Base-by-base conservation (phyloP, 768 basidiomycete genomes). In the Hebeloma cylindrosporum region DNA sequence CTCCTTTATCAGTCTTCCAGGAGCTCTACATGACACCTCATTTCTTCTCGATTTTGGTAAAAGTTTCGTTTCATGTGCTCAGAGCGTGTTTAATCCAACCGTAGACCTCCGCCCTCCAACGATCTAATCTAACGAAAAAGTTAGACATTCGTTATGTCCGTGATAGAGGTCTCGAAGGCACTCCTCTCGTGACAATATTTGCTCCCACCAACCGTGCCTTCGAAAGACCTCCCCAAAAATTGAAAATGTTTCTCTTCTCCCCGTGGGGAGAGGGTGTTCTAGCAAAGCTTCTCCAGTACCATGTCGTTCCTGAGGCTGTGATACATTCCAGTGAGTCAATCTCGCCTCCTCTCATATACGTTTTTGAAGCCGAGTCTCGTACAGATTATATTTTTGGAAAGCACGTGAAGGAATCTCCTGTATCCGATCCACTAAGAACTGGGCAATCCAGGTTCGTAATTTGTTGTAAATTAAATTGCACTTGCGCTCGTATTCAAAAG, bases 91-190 rank as follows among this genome's bases (percentile, higher is more conserved):
- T 26, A 43, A 29, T 17, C 30, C 26, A n/a, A 40, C 3, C 25
- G 1, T 33, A 80, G 79, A 82, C 80, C 1, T 79, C 80, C 1
- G 74, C 76, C 5, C 58, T 82, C 4, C 81, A 83, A 52, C 74
- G 74, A 20, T 68, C 73, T 3, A 68, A 65, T 3, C 68, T 78
- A 4, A 69, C 70, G 1, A 58, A 74, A 22, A 64, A 64, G 8
- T 26, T 80, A 25, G 75, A 78, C 31, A 70, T 80, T 31, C 72
- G 70, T n/a, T 67, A 69, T 18, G 58, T 66, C 9, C 56, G 64
- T 14, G 69, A 65, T 32, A 63, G 69, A n/a, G 61, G 69, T 5
- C 59, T 78, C 4, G 58, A 72, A 18, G 78, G 79, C 13, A 66
- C 65, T 18, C 66, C 60, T n/a, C 63, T 70, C 37, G 78, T 66